These are phyloP conservation scores for Dactylellina cionopaga DNA, from an alignment of 2,329 filamentous ascomycete species.

Conservation along the genomic window DNA sequence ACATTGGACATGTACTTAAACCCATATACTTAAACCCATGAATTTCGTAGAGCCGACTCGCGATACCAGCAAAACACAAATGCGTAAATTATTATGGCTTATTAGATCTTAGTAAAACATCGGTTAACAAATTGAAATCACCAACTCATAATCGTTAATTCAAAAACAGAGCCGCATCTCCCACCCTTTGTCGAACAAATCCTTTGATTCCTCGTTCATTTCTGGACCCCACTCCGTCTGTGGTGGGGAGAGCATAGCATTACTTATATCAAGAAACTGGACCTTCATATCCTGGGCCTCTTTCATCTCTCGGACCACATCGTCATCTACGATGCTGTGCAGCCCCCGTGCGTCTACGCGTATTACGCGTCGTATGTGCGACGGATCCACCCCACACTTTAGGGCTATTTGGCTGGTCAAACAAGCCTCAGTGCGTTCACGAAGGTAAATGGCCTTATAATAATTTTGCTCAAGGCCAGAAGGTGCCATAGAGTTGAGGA, in stretches of 20 bases:
- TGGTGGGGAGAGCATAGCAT: constrained; percentile 60
- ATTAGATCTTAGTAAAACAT: too few species aligned
- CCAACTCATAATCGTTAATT: neutral
- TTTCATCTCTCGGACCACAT: constrained; percentile 81
- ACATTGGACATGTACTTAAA: too few species aligned
- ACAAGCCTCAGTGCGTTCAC: constrained; percentile 77
- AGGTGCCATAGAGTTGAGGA: constrained; percentile 62
- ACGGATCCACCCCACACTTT: constrained; percentile 83
- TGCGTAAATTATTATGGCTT: too few species aligned
- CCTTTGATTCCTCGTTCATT: constrained; percentile 39
- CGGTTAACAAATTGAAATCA: too few species aligned
- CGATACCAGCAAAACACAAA: too few species aligned
- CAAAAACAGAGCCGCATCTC: constrained; percentile 48
- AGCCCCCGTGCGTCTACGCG: constrained; percentile 78
- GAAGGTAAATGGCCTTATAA: constrained; percentile 86
- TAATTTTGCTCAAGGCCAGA: constrained; percentile 61
- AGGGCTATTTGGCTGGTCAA: constrained; percentile 76
- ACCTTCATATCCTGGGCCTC: constrained; percentile 91
- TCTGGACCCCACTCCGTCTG: constrained; percentile 66
- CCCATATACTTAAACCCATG: too few species aligned
- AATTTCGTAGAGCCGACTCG: too few species aligned
- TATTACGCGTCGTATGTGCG: constrained; percentile 75
- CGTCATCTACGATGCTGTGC: constrained; percentile 88
- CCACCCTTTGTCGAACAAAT: constrained; percentile 45
- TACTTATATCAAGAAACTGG: constrained; percentile 73